Conservation (phyloP, 345 rosid genomes). For the Corchorus capsularis region DNA sequence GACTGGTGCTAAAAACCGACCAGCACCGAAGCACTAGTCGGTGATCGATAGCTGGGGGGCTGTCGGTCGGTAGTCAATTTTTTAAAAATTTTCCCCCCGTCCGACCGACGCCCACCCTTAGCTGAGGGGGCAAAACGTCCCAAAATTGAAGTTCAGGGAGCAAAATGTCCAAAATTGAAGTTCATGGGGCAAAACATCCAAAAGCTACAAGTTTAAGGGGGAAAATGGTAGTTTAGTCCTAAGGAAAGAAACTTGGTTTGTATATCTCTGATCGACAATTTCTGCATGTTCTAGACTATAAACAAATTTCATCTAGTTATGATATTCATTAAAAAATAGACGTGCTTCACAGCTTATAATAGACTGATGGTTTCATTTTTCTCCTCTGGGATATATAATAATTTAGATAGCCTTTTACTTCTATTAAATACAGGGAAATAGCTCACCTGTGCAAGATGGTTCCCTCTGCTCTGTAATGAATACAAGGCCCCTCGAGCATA, state of each 20-base stretch:
- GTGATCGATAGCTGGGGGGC: too few relatives aligned
- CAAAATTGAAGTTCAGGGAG: too few relatives aligned
- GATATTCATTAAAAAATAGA: neutral
- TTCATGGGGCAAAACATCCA: too few relatives aligned
- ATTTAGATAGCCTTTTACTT: neutral
- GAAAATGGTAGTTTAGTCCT: too few relatives aligned
- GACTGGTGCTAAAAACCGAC: too few relatives aligned
- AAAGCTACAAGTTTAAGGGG: too few relatives aligned
- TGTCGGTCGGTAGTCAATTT: too few relatives aligned
- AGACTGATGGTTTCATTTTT: constrained; percentile 15
- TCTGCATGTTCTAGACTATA: neutral
- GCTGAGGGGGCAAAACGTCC: too few relatives aligned
- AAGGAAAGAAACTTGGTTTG: constrained; percentile 10
- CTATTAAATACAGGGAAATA: constrained; percentile 7
- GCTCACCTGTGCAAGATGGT: constrained; percentile 61
- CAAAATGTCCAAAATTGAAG: too few relatives aligned
- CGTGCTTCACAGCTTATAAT: neutral
- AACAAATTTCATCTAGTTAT: neutral
- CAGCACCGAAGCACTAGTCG: too few relatives aligned
- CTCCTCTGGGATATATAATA: neutral
- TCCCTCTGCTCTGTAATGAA: constrained; percentile 69
- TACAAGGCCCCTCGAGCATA: constrained; percentile 88
- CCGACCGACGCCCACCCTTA: too few relatives aligned
- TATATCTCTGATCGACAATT: neutral
- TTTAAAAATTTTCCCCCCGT: too few relatives aligned